Conservation (phyloP, 805 yeast species). For the Hanseniaspora clermontiae region DNA sequence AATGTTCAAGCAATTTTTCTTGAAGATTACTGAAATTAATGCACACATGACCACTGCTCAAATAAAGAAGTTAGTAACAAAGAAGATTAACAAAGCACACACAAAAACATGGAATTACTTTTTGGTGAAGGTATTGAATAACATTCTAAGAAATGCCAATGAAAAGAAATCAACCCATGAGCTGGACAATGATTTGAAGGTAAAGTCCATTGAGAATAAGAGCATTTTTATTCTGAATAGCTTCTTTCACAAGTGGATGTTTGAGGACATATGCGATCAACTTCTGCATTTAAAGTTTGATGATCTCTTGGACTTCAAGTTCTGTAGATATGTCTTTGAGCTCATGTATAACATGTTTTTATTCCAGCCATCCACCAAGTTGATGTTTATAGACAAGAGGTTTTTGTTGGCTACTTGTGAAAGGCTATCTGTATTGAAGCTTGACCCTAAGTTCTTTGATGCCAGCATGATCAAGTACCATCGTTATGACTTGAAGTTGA, state of each 20-base stretch:
- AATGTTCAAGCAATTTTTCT: constrained; percentile 1
- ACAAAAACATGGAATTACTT: neutral
- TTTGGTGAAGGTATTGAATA: constrained; percentile 2
- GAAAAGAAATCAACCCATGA: neutral
- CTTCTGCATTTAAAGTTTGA: neutral
- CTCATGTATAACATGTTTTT: constrained; percentile 3
- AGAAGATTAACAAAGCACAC: neutral
- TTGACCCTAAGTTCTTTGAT: neutral
- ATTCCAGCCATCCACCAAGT: constrained; percentile 1
- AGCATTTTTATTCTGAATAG: neutral
- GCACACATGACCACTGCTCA: neutral
- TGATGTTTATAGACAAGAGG: neutral
- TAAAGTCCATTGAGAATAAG: neutral
- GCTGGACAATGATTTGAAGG: neutral
- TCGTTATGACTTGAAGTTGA: constrained; percentile 9
- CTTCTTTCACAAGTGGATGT: neutral
- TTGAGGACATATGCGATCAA: neutral
- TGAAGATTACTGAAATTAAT: constrained; percentile 3
- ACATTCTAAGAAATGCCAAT: constrained; percentile 1
- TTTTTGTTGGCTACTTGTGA: neutral
- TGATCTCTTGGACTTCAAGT: constrained; percentile 1
- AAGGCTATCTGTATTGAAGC: neutral
- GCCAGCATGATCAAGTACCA: neutral
- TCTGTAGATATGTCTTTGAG: constrained; percentile 8
- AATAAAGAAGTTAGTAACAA: neutral